Percentiles rank a stretch among this genome's conserved stretches.
These are phyloP conservation scores for Pholiota molesta DNA, from an alignment of 768 basidiomycete species.

Conservation along the genomic window DNA sequence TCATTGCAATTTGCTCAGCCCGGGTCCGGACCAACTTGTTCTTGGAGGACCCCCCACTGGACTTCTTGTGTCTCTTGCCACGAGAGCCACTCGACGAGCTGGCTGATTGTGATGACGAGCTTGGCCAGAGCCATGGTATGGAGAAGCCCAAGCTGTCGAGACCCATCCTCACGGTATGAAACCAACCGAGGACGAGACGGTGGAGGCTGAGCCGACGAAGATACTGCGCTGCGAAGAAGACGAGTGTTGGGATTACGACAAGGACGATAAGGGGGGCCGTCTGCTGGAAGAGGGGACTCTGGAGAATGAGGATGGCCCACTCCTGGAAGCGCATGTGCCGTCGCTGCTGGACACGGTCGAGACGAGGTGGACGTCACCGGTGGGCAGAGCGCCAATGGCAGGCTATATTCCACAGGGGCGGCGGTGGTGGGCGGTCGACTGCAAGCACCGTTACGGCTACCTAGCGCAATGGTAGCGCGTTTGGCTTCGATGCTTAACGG, in stretches of 20 bases:
- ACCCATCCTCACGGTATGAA: constrained; percentile 47
- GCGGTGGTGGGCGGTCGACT: too few species aligned
- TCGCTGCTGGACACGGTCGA: constrained; percentile 7
- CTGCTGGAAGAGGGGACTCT: constrained; percentile 51
- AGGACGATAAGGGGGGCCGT: constrained; percentile 58
- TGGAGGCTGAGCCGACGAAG: constrained; percentile 28
- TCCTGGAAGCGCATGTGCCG: constrained; percentile 49
- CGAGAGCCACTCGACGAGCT: constrained; percentile 23
- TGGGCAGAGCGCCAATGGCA: constrained; percentile 2
- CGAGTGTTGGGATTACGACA: constrained; percentile 53
- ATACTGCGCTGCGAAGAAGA: constrained; percentile 43
- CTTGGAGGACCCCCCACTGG: constrained; percentile 24
- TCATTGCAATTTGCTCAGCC: constrained; percentile 58
- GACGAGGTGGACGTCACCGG: constrained; percentile 1
- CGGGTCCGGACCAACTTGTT: constrained; percentile 43
- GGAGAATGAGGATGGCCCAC: constrained; percentile 44
- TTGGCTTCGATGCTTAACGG: constrained; percentile 84
- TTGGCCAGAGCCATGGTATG: constrained; percentile 70
- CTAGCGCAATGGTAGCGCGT: constrained; percentile 96
- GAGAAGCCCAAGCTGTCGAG: constrained; percentile 57
- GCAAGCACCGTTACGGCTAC: constrained; percentile 49
- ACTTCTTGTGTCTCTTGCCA: constrained; percentile 49
- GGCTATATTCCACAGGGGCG: not conserved
- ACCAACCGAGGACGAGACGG: constrained; percentile 28
- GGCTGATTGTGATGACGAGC: constrained; percentile 17